A percentile compares a stretch with the other conserved stretches of the same genome.
Conservation (phyloP, 805 yeast genomes). For the Candida peoriensis region DNA sequence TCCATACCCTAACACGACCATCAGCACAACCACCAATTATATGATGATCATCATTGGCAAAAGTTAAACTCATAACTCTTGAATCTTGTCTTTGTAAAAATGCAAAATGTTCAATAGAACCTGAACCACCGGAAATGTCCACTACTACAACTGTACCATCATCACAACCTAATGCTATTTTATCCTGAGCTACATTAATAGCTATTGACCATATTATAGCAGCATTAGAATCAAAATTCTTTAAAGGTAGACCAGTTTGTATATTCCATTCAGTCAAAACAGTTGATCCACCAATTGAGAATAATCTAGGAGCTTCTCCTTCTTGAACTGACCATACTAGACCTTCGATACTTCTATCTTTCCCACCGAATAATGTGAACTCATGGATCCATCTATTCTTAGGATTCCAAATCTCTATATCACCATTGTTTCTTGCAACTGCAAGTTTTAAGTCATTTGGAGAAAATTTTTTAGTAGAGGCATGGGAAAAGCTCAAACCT, state of each 20-base stretch:
- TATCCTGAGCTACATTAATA: slow-evolving; percentile 52
- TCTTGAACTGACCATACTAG: slow-evolving; percentile 65
- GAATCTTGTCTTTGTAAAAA: slow-evolving; percentile 81
- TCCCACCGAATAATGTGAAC: slow-evolving; percentile 65
- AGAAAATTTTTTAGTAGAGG: slow-evolving; percentile 40
- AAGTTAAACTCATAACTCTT: slow-evolving; percentile 72
- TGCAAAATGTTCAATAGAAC: slow-evolving; percentile 67
- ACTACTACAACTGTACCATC: slow-evolving; percentile 85
- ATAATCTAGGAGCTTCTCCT: slow-evolving; percentile 59
- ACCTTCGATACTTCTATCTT: slow-evolving; percentile 84
- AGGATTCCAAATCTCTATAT: slow-evolving; percentile 95
- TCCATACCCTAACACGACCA: slow-evolving; percentile 86
- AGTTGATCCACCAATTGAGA: slow-evolving; percentile 93
- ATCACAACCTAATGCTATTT: slow-evolving; percentile 88
- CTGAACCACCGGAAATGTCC: slow-evolving; percentile 84
- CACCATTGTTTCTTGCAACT: slow-evolving; percentile 90
- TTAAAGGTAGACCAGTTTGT: slow-evolving; percentile 61
- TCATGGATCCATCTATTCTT: slow-evolving; percentile 79
- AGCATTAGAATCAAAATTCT: slow-evolving; percentile 82
- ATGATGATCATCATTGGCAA: slow-evolving; percentile 57
- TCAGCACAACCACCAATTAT: slow-evolving; percentile 95
- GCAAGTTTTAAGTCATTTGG: slow-evolving; percentile 70
- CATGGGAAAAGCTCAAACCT: slow-evolving; percentile 70
- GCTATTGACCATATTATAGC: slow-evolving; percentile 92
- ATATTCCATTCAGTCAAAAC: slow-evolving; percentile 90